A percentile compares a stretch with the other conserved stretches of the same genome.
Conservation (phyloP, 192 early-diverging fungal species). For the Rhizophagus sp. region DNA sequence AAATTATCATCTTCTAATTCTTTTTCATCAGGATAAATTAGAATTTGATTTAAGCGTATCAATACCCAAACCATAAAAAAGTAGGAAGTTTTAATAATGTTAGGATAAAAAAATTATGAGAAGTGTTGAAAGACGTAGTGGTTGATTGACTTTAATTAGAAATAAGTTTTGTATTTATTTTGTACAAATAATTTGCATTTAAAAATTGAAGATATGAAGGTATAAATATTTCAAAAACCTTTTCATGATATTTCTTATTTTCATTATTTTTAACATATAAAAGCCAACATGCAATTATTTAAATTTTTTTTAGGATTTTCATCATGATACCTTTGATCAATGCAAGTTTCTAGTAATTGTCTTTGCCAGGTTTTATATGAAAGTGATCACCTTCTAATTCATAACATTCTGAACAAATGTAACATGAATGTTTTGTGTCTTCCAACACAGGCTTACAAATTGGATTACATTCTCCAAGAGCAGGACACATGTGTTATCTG, state of each 20-base stretch:
- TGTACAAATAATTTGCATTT: not conserved
- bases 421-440: not conserved
- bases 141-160: not conserved
- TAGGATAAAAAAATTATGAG: not conserved
- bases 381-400: no score
- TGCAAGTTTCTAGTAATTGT: not conserved
- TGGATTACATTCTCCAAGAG: not conserved
- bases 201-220: not conserved
- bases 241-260: not conserved
- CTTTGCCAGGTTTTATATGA: not conserved
- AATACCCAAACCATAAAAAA: not conserved
- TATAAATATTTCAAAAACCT: not conserved
- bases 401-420: slow-evolving; percentile 12
- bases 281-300: not conserved
- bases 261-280: not conserved
- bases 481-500: not conserved
- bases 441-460: not conserved
- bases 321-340: not conserved
- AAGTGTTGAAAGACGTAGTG: no score
- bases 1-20: not conserved
- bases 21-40: not conserved
- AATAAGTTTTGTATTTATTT: not conserved
- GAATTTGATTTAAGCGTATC: not conserved
- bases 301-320: not conserved
- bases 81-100: not conserved